A percentile compares a stretch with the other conserved stretches of the same genome.
These are phyloP conservation scores for Penicillium nordicum DNA, from an alignment of 2,329 filamentous ascomycete genomes.

Conservation along the genomic window DNA sequence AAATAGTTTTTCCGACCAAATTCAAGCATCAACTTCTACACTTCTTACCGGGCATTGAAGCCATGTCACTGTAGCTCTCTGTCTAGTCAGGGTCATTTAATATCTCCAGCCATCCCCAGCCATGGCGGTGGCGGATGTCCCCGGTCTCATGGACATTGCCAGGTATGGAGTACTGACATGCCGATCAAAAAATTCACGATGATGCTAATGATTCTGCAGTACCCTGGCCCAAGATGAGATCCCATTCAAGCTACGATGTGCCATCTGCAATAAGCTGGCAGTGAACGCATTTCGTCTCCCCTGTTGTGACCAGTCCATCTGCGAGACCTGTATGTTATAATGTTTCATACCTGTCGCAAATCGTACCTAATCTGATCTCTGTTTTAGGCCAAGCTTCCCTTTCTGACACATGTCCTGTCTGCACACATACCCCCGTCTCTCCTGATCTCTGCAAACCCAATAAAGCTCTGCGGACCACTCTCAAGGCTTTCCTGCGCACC, in stretches of 20 bases:
- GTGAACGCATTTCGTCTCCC: slow-evolving; percentile 87
- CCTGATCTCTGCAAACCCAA: slow-evolving; percentile 82
- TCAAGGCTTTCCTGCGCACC: slow-evolving; percentile 85
- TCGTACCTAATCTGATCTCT: background rate
- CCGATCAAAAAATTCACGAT: background rate
- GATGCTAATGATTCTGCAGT: slow-evolving; percentile 44
- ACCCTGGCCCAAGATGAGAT: slow-evolving; percentile 78
- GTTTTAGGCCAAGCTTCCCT: slow-evolving; percentile 68
- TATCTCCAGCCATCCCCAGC: slow-evolving; percentile 10
- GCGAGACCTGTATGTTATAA: slow-evolving; percentile 70
- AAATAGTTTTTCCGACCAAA: slow-evolving; percentile 20
- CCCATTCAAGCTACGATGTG: slow-evolving; percentile 93
- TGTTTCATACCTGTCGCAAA: background rate
- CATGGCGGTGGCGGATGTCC: slow-evolving; percentile 42
- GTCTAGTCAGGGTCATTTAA: background rate
- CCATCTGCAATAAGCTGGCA: slow-evolving; percentile 85
- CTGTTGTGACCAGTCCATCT: slow-evolving; percentile 94
- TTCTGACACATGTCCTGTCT: slow-evolving; percentile 80
- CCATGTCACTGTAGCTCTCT: background rate
- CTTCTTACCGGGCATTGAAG: background rate
- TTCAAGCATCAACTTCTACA: slow-evolving; percentile 12
- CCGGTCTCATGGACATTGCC: slow-evolving; percentile 44
- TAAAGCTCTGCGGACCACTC: slow-evolving; percentile 86
- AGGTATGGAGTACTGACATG: slow-evolving; percentile 26
- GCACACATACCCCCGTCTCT: slow-evolving; percentile 85